phyloP scores from a whole-genome alignment of 1,284 basidiomycete genomes.

The Fomitopsis schrenkii region DNA sequence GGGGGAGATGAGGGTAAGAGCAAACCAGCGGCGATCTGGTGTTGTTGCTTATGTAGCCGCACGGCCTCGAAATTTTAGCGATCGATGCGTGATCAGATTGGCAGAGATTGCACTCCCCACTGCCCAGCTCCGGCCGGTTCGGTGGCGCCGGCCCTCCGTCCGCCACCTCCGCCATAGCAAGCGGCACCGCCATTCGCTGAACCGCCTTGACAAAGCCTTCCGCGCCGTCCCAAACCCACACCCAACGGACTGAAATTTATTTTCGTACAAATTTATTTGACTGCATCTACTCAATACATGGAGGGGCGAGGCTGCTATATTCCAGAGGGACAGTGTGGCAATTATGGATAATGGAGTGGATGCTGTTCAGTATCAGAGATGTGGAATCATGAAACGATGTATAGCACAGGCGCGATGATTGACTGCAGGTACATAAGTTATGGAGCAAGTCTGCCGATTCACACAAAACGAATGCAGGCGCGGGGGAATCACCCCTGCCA shows the following conservation, averaged over 20 bases:
- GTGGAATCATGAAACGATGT: constrained; percentile 6
- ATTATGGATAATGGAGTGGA: neutral
- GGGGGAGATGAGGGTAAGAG: constrained; percentile 32
- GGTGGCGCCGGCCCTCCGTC: constrained; percentile 20
- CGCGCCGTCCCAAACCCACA: neutral
- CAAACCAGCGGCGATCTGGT: constrained; percentile 25
- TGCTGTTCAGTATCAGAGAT: constrained; percentile 17
- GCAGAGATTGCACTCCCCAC: constrained; percentile 25
- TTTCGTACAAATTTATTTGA: constrained; percentile 3
- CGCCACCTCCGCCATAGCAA: constrained; percentile 20
- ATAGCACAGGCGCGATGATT: constrained; percentile 5
- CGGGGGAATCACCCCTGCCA: constrained; percentile 6
- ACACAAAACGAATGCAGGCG: neutral
- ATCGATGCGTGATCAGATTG: constrained; percentile 33
- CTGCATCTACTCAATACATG: constrained; percentile 13
- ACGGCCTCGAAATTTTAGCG: constrained; percentile 32
- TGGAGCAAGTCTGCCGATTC: neutral
- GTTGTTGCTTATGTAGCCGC: constrained; percentile 33
- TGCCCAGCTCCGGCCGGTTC: constrained; percentile 23
- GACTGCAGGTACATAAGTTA: constrained; percentile 15
- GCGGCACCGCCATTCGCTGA: neutral
- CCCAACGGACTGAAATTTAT: neutral
- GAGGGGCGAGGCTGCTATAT: constrained; percentile 17
- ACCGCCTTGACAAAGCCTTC: neutral
- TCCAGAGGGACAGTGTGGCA: constrained; percentile 9